Percentiles rank a stretch among this genome's conserved stretches.
phyloP scores from a whole-genome alignment of 306 rosid genomes.

The Delonix regia region DNA sequence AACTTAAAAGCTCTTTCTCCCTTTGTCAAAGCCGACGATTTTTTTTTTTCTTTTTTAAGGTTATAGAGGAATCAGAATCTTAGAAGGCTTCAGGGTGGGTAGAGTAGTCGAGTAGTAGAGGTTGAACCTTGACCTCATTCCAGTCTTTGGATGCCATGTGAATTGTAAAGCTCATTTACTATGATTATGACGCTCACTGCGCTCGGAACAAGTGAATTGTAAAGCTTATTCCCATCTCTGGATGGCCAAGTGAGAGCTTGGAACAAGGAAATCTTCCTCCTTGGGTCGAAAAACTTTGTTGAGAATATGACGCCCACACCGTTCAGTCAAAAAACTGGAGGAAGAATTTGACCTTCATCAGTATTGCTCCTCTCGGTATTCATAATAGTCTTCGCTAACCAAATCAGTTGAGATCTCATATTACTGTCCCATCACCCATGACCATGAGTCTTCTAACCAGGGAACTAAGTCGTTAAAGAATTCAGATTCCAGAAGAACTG shows the following conservation, averaged over 20 bases:
- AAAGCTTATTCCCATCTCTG: too few species aligned
- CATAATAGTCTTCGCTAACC: neutral
- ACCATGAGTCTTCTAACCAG: neutral
- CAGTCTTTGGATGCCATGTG: neutral
- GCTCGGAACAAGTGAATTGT: too few species aligned
- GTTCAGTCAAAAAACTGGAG: neutral
- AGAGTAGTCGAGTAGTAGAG: neutral
- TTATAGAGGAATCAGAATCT: neutral
- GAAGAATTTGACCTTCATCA: neutral
- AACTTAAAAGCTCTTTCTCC: neutral
- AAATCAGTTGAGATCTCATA: neutral
- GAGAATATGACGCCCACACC: neutral
- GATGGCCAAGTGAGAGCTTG: too few species aligned
- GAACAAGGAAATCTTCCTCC: neutral
- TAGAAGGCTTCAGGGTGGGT: neutral
- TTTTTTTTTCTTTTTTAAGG: too few species aligned
- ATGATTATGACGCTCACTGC: too few species aligned
- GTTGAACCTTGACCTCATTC: neutral
- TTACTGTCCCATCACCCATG: neutral
- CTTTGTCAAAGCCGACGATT: too few species aligned
- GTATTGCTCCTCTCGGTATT: neutral
- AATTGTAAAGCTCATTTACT: neutral
- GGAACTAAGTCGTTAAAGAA: neutral
- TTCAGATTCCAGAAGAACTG: neutral
- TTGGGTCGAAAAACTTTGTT: neutral